Percentiles rank a stretch among this genome's conserved stretches.
Evolutionary conservation across 2,329 filamentous ascomycete species (phyloP).

Genomic region (Neofusicoccum cordaticola): DNA sequence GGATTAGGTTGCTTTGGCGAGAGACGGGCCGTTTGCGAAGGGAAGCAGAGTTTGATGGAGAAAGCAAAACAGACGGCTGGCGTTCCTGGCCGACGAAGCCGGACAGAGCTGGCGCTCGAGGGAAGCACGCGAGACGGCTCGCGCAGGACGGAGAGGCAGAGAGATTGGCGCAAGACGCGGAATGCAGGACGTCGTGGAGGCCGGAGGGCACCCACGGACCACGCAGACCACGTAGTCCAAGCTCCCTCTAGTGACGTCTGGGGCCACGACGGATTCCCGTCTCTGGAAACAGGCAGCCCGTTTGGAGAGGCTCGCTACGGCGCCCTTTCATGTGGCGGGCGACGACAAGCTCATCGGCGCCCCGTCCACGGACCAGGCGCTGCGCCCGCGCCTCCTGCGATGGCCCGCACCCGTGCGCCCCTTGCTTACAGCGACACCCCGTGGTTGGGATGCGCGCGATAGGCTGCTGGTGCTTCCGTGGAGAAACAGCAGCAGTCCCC

Average conservation of each 20-base stretch:
- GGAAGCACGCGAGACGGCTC: not conserved
- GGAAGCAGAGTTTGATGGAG: not conserved
- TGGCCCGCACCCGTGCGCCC: not conserved
- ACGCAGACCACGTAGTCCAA: not conserved
- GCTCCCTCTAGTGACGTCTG: not conserved
- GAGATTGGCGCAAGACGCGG: not conserved
- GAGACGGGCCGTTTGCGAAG: not conserved
- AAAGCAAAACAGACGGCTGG: not conserved
- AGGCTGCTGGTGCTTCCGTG: not conserved
- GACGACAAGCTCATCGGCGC: not conserved
- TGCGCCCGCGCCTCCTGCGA: not conserved
- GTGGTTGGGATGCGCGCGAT: not conserved
- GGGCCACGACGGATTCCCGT: not conserved
- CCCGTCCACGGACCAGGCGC: not conserved
- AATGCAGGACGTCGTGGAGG: not conserved
- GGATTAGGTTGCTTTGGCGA: not conserved
- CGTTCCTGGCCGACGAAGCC: not conserved
- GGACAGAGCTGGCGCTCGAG: not conserved
- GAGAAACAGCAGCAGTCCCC: not conserved
- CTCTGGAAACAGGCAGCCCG: not conserved
- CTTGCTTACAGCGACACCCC: not conserved
- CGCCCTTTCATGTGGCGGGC: not conserved
- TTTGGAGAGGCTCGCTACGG: not conserved
- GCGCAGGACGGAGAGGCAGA: not conserved
- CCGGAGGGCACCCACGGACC: not conserved